phyloP scores from a whole-genome alignment of 2,329 filamentous ascomycete species.

The Claviceps maximensis region DNA sequence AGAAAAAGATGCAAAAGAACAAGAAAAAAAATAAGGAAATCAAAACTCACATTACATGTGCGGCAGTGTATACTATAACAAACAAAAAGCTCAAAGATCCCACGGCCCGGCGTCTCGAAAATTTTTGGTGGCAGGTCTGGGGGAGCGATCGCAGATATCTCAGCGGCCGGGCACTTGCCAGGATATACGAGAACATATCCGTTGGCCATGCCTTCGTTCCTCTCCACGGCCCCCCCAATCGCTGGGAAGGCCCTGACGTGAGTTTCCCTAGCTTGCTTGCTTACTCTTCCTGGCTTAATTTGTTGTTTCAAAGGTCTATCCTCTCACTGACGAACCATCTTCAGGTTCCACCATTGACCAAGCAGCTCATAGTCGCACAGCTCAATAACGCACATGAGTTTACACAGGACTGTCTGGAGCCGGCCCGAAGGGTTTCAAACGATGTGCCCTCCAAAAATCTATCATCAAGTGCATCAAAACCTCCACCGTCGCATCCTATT shows the following conservation, averaged over 20 bases:
- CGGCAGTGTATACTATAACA: slow-evolving; percentile 45
- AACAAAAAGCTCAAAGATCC: slow-evolving; percentile 45
- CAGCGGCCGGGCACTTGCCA: slow-evolving; percentile 39
- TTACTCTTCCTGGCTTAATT: slow-evolving; percentile 6
- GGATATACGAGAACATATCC: slow-evolving; percentile 44
- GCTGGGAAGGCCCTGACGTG: slow-evolving; percentile 39
- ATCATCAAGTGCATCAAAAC: slow-evolving; percentile 30
- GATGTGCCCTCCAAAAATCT: slow-evolving; percentile 12
- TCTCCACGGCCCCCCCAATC: slow-evolving; percentile 37
- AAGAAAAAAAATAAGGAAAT: too few species aligned
- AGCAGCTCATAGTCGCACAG: slow-evolving; percentile 16
- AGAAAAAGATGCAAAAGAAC: too few species aligned
- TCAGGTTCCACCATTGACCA: slow-evolving; percentile 17
- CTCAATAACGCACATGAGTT: slow-evolving; percentile 8
- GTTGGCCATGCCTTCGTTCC: slow-evolving; percentile 44
- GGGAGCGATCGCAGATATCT: slow-evolving; percentile 42
- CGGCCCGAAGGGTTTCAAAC: slow-evolving; percentile 8
- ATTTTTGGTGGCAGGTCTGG: slow-evolving; percentile 56
- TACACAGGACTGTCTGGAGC: slow-evolving; percentile 7
- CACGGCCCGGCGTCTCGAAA: slow-evolving; percentile 48
- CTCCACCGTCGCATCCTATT: slow-evolving; percentile 41
- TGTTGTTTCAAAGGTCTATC: neutral
- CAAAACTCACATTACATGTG: neutral
- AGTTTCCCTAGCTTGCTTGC: neutral
- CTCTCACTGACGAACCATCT: neutral